A percentile compares a stretch with the other conserved stretches of the same genome.
These are phyloP conservation scores for Telopea speciosissima DNA, from an alignment of 177 flowering plant genomes.

Conservation along the genomic window DNA sequence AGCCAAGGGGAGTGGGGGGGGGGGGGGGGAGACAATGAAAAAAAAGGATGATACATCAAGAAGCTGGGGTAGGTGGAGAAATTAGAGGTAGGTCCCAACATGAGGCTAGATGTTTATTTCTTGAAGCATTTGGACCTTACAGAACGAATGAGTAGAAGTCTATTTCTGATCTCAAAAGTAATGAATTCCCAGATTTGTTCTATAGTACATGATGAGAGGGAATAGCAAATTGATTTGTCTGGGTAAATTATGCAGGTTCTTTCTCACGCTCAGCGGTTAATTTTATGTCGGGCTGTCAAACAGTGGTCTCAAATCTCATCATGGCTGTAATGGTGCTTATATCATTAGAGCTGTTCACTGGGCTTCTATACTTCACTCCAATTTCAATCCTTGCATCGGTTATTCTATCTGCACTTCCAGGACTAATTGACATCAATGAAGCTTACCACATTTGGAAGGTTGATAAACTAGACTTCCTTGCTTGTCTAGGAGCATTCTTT, in stretches of 20 bases:
- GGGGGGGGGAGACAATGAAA: too few relatives aligned
- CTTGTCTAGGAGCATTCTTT: slow-evolving; percentile 68
- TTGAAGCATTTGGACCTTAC: too few relatives aligned
- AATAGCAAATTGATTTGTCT: too few relatives aligned
- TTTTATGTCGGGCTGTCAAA: slow-evolving; percentile 73
- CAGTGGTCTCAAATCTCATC: slow-evolving; percentile 70
- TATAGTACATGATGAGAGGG: too few relatives aligned
- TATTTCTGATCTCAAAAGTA: too few relatives aligned
- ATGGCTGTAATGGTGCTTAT: slow-evolving; percentile 68
- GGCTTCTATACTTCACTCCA: slow-evolving; percentile 69
- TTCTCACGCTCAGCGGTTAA: slow-evolving; percentile 87
- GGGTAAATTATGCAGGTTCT: slow-evolving; percentile 43
- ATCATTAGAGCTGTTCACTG: slow-evolving; percentile 48
- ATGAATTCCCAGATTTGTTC: too few relatives aligned
- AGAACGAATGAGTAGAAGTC: too few relatives aligned
- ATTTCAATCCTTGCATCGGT: slow-evolving; percentile 67
- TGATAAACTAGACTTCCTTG: slow-evolving; percentile 77
- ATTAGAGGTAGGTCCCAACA: too few relatives aligned
- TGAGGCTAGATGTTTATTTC: too few relatives aligned
- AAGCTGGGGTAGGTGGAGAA: too few relatives aligned
- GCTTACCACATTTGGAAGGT: slow-evolving; percentile 58
- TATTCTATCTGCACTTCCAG: slow-evolving; percentile 73
- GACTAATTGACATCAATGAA: slow-evolving; percentile 54
- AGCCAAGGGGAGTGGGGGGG: too few relatives aligned
- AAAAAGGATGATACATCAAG: too few relatives aligned